A percentile compares a stretch with the other conserved stretches of the same genome.
Evolutionary conservation across 73 alveolate genomes (phyloP).

Genomic region (Tetrahymena malaccensis): DNA sequence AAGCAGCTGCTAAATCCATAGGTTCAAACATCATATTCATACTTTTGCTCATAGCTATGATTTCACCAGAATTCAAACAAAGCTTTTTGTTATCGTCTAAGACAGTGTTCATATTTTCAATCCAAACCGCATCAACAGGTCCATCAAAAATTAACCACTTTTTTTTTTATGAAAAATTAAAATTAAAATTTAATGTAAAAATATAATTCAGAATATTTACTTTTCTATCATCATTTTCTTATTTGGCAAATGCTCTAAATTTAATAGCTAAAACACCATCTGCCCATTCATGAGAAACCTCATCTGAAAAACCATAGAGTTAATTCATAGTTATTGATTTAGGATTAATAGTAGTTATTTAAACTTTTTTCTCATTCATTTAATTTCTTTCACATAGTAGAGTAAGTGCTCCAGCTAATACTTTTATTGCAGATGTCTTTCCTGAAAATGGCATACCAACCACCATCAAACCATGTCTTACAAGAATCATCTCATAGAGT

Average conservation of each 20-base stretch:
- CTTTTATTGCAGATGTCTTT: constrained; percentile 91
- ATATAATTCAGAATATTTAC: not conserved
- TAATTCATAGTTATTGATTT: constrained; percentile 94
- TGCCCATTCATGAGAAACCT: constrained; percentile 97
- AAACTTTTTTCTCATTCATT: constrained; percentile 83
- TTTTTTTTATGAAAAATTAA: constrained; percentile 61
- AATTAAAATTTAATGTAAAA: not conserved
- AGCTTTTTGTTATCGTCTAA: constrained; percentile 96
- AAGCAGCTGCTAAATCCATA: constrained; percentile 98
- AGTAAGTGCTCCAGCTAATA: constrained; percentile 89
- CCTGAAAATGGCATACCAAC: constrained; percentile 99
- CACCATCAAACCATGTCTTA: constrained; percentile 99
- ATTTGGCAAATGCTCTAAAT: constrained; percentile 84
- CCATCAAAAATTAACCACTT: constrained; percentile 99
- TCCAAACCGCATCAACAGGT: constrained; percentile 99
- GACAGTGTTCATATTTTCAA: constrained; percentile 98
- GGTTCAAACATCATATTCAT: constrained; percentile 97
- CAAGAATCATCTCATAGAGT: constrained; percentile 96
- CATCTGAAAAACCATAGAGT: constrained; percentile 90
- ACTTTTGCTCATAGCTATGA: constrained; percentile 76
- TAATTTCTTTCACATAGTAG: constrained; percentile 88
- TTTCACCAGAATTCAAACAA: constrained; percentile 95
- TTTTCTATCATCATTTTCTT: constrained; percentile 43
- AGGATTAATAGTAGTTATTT: constrained; percentile 86
- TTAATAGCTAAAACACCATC: constrained; percentile 97